phyloP scores from a whole-genome alignment of 306 rosid genomes.

The Sicyos edulis region DNA sequence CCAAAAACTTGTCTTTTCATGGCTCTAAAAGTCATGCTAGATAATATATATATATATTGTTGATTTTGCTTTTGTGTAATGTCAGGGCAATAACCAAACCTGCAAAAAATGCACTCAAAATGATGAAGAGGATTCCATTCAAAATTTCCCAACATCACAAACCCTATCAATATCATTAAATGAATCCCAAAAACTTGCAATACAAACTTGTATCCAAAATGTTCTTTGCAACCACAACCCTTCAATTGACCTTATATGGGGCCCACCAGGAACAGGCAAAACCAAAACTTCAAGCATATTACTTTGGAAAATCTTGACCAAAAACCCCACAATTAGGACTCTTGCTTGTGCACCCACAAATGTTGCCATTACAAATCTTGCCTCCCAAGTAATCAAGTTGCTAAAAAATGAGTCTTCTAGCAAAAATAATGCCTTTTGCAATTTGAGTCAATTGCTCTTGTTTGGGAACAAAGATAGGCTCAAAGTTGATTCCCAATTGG shows the following conservation, averaged over 20 bases:
- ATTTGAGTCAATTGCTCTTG: conserved; percentile 53
- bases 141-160: background rate
- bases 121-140: conserved; percentile 8
- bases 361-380: conserved; percentile 58
- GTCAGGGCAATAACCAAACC: conserved; percentile 13
- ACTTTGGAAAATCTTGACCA: conserved; percentile 35
- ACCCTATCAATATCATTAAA: conserved; percentile 28
- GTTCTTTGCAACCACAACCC: conserved; percentile 29
- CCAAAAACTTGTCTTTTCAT: no score
- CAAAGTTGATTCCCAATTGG: conserved; percentile 38
- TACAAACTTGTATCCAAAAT: conserved; percentile 39
- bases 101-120: conserved; percentile 26
- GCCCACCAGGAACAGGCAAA: conserved; percentile 89
- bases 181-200: conserved; percentile 48
- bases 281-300: conserved; percentile 52
- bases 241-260: conserved; percentile 57
- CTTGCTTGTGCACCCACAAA: conserved; percentile 84
- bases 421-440: conserved; percentile 35
- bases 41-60: no score
- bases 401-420: conserved; percentile 30
- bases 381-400: conserved; percentile 42
- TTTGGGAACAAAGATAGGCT: conserved; percentile 66
- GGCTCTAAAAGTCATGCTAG: no score
- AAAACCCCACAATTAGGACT: conserved; percentile 36
- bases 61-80: background rate